Conservation (phyloP, 768 basidiomycete genomes). For the Pleurotus djamor region DNA sequence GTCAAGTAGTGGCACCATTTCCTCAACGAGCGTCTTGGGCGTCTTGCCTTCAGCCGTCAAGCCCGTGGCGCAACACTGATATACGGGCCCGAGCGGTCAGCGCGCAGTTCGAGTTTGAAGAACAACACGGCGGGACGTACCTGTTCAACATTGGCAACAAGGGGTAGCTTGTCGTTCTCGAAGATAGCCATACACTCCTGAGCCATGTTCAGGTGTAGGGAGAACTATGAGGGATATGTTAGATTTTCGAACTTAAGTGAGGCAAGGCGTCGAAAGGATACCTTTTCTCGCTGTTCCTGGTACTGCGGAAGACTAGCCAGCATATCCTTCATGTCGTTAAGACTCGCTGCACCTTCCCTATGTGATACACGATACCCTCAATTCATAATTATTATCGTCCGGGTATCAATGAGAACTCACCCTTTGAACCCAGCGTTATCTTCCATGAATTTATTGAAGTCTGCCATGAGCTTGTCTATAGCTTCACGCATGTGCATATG, state of each 20-base stretch:
- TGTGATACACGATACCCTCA: not conserved
- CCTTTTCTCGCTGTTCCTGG: constrained; percentile 94
- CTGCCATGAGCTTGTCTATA: constrained; percentile 93
- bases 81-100: not conserved
- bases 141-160: constrained; percentile 90
- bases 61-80: constrained; percentile 91
- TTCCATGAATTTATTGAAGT: constrained; percentile 92
- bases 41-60: constrained; percentile 87
- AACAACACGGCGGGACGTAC: constrained; percentile 28
- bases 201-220: constrained; percentile 95
- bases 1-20: constrained; percentile 97
- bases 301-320: constrained; percentile 92
- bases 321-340: constrained; percentile 99
- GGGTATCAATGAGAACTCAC: constrained; percentile 33
- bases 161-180: constrained; percentile 80
- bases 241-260: not conserved
- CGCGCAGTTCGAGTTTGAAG: not conserved
- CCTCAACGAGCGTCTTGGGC: constrained; percentile 94
- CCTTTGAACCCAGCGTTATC: constrained; percentile 96
- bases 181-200: constrained; percentile 97
- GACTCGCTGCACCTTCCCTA: constrained; percentile 77
- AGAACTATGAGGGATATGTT: constrained; percentile 63
- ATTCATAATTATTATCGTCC: constrained; percentile 5
- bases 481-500: constrained; percentile 99
- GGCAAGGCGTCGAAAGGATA: constrained; percentile 19